Base-by-base conservation (phyloP, 176 grass and related monocot species). In the Avena insularis region DNA sequence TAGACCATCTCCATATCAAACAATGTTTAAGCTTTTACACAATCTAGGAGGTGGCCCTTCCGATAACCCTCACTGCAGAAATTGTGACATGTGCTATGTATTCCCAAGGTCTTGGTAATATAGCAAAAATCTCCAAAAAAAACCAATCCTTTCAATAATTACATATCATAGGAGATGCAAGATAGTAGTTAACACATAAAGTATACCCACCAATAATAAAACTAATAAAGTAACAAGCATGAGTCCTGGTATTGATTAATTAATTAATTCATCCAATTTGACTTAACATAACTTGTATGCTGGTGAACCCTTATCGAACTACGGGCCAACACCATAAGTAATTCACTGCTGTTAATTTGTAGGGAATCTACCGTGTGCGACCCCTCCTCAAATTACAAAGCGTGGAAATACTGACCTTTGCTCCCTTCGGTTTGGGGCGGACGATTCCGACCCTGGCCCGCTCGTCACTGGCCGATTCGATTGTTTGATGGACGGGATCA, bases 401-500 rank as follows among this genome's bases (percentile, higher is more conserved):
- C 56, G 43, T 50, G 48, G 35, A 12, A 47, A 19, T 80, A 72
- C 64, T 83, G 87, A 98, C 95, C 92, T 87, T 84, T 98, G 91
- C 70, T 94, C 96, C 82, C 92, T 82, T 91, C 84, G 86, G 71
- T 57, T 87, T 14, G 57, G 27, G 23, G 48, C 17, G 1, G 88
- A 66, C 2, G 93, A 91, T 79, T 95, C 93, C 2, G 86, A 82
- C 13, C 73, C 86, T 0, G 58, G 46, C 33, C 80, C 80, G 8
- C 83, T 90, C 25, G 79, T 85, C 25, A 87, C 67, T 14, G 90
- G 88, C 56, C 87, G 90, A 36, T 61, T 71, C 25, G 85, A 13
- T 86, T 86, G 88, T 87, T 88, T 91, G 86, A 90, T 91, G 8
- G 96, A 85, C 4, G 96, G 96, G 82, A 97, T 97, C 80, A 96